Evolutionary conservation across 2,329 filamentous ascomycete genomes (phyloP).

Genomic region (Pseudogymnoascus destructans): DNA sequence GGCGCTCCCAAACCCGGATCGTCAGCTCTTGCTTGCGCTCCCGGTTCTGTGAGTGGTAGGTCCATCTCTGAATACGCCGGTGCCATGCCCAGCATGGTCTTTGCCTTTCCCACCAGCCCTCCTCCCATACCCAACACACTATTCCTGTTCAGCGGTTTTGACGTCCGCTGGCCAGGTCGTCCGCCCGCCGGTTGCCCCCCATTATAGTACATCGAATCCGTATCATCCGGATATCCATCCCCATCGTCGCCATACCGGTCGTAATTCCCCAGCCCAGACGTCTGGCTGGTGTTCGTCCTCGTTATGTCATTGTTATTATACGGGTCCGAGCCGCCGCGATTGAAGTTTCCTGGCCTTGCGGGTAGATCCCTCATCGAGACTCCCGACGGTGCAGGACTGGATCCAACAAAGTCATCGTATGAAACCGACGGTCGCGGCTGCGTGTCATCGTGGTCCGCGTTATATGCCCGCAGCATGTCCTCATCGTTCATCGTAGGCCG

Average conservation of each 20-base stretch:
- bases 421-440: conserved; percentile 71
- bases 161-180: conserved; percentile 2
- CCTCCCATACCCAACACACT: conserved; percentile 81
- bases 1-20: conserved; percentile 30
- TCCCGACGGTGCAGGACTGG: conserved; percentile 33
- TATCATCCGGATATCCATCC: conserved; percentile 69
- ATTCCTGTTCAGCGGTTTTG: conserved; percentile 61
- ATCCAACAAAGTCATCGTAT: conserved; percentile 89
- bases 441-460: conserved; percentile 44
- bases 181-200: conserved; percentile 32
- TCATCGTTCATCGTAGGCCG: conserved; percentile 71
- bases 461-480: conserved; percentile 62
- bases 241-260: conserved; percentile 80
- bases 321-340: conserved; percentile 16
- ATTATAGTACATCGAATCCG: conserved; percentile 58
- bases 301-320: conserved; percentile 25
- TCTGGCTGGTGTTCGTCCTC: conserved; percentile 49
- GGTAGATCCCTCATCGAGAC: conserved; percentile 32
- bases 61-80: conserved; percentile 95
- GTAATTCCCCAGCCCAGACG: conserved; percentile 75
- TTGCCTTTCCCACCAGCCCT: conserved; percentile 73
- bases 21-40: conserved; percentile 34
- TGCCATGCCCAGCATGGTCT: conserved; percentile 81
- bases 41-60: conserved; percentile 75
- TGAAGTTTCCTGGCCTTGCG: conserved; percentile 23